Evolutionary conservation across 2,329 filamentous ascomycete genomes (phyloP).

Genomic region (Microdochium trichocladiopsis): DNA sequence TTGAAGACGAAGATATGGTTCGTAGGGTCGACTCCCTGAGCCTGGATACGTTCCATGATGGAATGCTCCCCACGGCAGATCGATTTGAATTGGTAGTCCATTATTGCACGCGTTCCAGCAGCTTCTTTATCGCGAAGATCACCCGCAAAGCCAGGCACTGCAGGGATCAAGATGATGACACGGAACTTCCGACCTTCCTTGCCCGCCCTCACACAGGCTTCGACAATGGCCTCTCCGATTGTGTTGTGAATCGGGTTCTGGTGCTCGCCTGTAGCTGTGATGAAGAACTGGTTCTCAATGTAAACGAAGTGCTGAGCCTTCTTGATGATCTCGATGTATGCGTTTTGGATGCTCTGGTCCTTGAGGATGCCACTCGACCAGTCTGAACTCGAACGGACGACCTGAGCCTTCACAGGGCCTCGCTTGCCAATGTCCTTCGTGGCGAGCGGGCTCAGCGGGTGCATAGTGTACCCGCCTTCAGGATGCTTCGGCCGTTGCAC

Average conservation of each 20-base stretch:
- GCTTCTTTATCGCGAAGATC: constrained; percentile 81
- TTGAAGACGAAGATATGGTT: constrained; percentile 93
- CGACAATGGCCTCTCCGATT: constrained; percentile 83
- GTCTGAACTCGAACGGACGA: constrained; percentile 85
- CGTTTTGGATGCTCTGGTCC: constrained; percentile 82
- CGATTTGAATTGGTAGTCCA: constrained; percentile 98
- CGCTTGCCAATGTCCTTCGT: constrained; percentile 56
- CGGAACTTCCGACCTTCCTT: constrained; percentile 84
- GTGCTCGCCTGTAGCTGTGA: constrained; percentile 84
- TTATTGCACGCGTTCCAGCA: constrained; percentile 83
- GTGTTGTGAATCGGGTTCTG: constrained; percentile 82
- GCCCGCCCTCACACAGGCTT: constrained; percentile 74
- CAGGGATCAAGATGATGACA: constrained; percentile 84
- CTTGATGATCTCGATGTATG: constrained; percentile 76
- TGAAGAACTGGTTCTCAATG: constrained; percentile 99
- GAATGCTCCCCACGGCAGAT: constrained; percentile 88
- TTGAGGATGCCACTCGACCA: constrained; percentile 89
- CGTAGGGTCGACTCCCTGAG: constrained; percentile 67
- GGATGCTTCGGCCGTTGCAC: constrained; percentile 87
- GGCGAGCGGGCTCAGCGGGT: constrained; percentile 65
- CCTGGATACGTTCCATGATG: constrained; percentile 73
- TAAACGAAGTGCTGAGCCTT: constrained; percentile 91
- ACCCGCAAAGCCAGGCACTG: constrained; percentile 89
- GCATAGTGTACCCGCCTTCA: constrained; percentile 78
- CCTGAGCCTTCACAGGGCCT: constrained; percentile 73